Base-by-base conservation (phyloP, 202 grass and related monocot species). In the Musa balbisiana region DNA sequence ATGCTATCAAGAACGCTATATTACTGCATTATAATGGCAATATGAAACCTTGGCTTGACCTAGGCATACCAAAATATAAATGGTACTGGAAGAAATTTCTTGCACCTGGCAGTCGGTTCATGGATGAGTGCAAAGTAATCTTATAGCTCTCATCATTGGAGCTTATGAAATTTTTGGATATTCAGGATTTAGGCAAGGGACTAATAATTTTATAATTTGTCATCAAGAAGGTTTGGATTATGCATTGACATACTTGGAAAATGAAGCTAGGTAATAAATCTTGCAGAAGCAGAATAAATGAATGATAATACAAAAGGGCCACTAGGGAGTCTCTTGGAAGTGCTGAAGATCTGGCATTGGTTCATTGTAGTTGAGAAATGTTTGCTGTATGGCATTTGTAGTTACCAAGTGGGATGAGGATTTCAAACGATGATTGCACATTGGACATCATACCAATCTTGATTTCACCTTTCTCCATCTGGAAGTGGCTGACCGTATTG, bases 21-120 rank as follows among this genome's bases (percentile, higher is more conserved):
- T 82, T 83, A n/a, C 82, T 97, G 79, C 94, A 97, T 80, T 97
- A 91, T 62, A 93, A 97, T 64, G 94, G 94, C 79, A 91, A 89
- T 51, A 89, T 91, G 93, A 97, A 97, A 82, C 93, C 93, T 82
- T 97, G 93, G 90, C 87, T 97, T 85, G 87, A 97, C 74, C 84
- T 97, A 71, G 93, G 90, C 54, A 97, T 97, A 84, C 88, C 88
- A 60, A 87, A 90, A 25, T 91, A 97, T 81, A 91, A 81, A 78
- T 93, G 85, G 71, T 97, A 89, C 74, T 97, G 90, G 90, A 93
- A 87, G 74, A 90, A 84, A 68, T 97, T 85, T 83, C 85, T 97
- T 76, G 78, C 90, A 78, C 78, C 77, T 74, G 86, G 89, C 20
- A 90, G 93, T 62, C 71, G 76, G 66, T 97, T 91, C 82, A 93